phyloP scores from a whole-genome alignment of 139 green algal species.

The Eudorina sp. region DNA sequence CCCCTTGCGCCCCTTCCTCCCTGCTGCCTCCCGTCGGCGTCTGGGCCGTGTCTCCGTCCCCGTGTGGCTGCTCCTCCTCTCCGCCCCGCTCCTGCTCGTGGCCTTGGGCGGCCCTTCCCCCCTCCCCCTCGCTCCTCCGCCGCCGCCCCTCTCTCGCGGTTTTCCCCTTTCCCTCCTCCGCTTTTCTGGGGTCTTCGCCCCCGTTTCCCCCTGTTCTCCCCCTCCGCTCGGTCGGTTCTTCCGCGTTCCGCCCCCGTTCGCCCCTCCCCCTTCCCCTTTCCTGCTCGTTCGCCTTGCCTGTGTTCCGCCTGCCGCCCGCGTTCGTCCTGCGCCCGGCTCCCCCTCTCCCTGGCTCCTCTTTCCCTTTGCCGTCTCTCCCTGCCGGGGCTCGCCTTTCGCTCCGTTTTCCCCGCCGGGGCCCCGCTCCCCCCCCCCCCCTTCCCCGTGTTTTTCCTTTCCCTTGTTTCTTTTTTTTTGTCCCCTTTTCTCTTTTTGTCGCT shows the following conservation, averaged over 20 bases:
- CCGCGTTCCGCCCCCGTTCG: background rate
- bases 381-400: background rate
- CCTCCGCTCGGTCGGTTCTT: background rate
- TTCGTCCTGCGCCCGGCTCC: background rate
- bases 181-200: background rate
- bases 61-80: no score
- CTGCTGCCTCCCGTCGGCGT: background rate
- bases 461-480: background rate
- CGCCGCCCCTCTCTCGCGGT: background rate
- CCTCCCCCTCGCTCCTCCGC: no score
- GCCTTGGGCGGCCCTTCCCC: background rate
- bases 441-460: background rate
- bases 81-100: background rate
- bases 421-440: background rate
- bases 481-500: background rate
- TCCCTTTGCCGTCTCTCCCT: background rate
- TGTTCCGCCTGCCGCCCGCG: background rate
- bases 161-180: background rate
- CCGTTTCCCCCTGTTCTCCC: background rate
- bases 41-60: no score
- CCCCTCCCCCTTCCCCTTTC: background rate
- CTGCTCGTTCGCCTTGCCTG: background rate
- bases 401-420: background rate
- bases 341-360: background rate
- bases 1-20: background rate